phyloP scores from a whole-genome alignment of 805 yeast genomes.

The Pichia rugopelliculosa region DNA sequence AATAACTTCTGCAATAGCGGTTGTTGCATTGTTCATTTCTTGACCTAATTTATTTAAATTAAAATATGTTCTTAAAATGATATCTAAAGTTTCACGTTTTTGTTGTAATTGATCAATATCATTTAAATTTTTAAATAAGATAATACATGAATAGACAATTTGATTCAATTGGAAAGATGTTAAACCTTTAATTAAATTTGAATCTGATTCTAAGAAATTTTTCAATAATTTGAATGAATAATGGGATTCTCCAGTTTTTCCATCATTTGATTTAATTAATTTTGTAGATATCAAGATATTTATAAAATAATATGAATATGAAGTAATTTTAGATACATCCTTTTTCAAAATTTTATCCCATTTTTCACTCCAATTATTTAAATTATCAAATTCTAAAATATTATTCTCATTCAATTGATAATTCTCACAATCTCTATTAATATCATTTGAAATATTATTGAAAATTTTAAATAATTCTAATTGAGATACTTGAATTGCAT shows the following conservation, averaged over 20 bases:
- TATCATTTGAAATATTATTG: conserved; percentile 12
- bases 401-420: conserved; percentile 9
- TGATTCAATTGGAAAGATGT: conserved; percentile 47
- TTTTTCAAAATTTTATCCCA: conserved; percentile 39
- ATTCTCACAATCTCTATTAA: conserved; percentile 1
- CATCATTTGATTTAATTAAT: conserved; percentile 18
- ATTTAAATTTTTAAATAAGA: conserved; percentile 39
- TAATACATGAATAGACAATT: conserved; percentile 47
- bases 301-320: conserved; percentile 42
- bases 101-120: conserved; percentile 33
- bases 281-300: conserved; percentile 36
- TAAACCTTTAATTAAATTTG: conserved; percentile 44
- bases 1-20: conserved; percentile 50
- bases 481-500: conserved; percentile 46
- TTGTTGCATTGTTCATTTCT: conserved; percentile 50
- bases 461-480: conserved; percentile 33
- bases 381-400: conserved; percentile 26
- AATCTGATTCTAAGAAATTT: conserved; percentile 37
- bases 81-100: conserved; percentile 34
- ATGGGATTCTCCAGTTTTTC: conserved; percentile 29
- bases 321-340: conserved; percentile 42
- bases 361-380: conserved; percentile 38
- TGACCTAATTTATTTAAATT: conserved; percentile 51
- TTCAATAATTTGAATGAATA: conserved; percentile 40
- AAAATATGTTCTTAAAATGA: conserved; percentile 51